These are phyloP conservation scores for Lactuca sativa DNA, from an alignment of 129 eudicot species.

Conservation along the genomic window DNA sequence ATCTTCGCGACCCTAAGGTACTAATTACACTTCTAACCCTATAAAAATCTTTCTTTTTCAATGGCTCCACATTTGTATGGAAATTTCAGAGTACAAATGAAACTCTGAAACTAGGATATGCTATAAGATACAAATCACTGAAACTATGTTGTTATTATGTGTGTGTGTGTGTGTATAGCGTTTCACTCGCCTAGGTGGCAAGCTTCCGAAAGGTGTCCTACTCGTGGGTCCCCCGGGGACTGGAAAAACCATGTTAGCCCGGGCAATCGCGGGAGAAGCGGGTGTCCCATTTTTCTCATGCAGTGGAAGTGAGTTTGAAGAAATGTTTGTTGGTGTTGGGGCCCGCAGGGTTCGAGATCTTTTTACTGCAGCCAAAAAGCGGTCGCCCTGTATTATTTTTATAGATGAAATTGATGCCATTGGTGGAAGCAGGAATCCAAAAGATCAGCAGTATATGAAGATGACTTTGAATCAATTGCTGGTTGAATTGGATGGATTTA, in stretches of 20 bases:
- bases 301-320: slow-evolving; percentile 94
- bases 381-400: slow-evolving; percentile 85
- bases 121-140: too few relatives aligned
- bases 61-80: too few relatives aligned
- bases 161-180: slow-evolving; percentile 42
- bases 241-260: slow-evolving; percentile 92
- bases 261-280: slow-evolving; percentile 98
- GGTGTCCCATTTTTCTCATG: slow-evolving; percentile 92
- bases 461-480: slow-evolving; percentile 93
- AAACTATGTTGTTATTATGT: neutral
- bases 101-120: too few relatives aligned
- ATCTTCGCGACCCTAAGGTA: slow-evolving; percentile 99
- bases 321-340: slow-evolving; percentile 99
- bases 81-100: too few relatives aligned
- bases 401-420: slow-evolving; percentile 96
- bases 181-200: slow-evolving; percentile 91
- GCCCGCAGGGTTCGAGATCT: slow-evolving; percentile 95
- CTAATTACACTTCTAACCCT: neutral
- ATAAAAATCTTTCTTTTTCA: too few relatives aligned
- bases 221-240: slow-evolving; percentile 98
- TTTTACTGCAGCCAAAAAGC: slow-evolving; percentile 84
- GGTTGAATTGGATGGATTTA: slow-evolving; percentile 91
- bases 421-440: slow-evolving; percentile 96
- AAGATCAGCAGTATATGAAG: slow-evolving; percentile 93
- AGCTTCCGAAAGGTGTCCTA: slow-evolving; percentile 95